Evolutionary conservation across 805 yeast species (phyloP), one percentile per base, ranked within the genome.

Genomic region (Wickerhamomyces canadensis): DNA sequence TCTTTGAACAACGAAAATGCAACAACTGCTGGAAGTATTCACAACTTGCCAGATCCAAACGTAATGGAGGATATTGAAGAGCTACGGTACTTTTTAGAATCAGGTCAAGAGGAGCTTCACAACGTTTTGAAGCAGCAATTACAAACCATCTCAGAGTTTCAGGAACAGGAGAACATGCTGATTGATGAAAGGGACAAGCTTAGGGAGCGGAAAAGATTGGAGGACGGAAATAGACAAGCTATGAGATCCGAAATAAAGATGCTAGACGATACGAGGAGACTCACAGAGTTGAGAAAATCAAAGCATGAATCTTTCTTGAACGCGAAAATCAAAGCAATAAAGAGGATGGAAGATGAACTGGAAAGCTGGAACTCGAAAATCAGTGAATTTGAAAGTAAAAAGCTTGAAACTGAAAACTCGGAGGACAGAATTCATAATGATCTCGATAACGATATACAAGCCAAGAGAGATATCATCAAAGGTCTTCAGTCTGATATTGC

Each of bases 51-150:
- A 14, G 54, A 44, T 33, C 54, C 47, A 34, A 48, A 28, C 43
- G 45, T 34, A 22, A 45, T 65, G 54, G 41, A 57, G 52, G 70
- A 68, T 48, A 64, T 67, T 27, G 69, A 64, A 40, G 72, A 67
- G 42, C 44, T 69, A 26, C 61, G 69, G 40, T 67, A 60, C 40
- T 49, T 62, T 29, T 47, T 68, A 18, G 73, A 67, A 44, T 51
- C 62, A 6, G 67, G 68, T 2, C 62, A 68, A 30, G 71, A 65
- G 19, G 71, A 67, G 21, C 55, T 66, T 13, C 60, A 62, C 33
- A 47, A 58, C 8, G 48, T 65, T 14, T 42, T 62, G 41, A 53
- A 48, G 19, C 62, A 66, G 14, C 60, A 59, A 38, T 45, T 47
- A 25, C 62, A 58, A 26, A 45, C 57, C 0, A 52, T 57, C 22